Evolutionary conservation across 495 filamentous ascomycete genomes (phyloP), one percentile per base, ranked within the genome.

Genomic region (Hypoxylon fragiforme): DNA sequence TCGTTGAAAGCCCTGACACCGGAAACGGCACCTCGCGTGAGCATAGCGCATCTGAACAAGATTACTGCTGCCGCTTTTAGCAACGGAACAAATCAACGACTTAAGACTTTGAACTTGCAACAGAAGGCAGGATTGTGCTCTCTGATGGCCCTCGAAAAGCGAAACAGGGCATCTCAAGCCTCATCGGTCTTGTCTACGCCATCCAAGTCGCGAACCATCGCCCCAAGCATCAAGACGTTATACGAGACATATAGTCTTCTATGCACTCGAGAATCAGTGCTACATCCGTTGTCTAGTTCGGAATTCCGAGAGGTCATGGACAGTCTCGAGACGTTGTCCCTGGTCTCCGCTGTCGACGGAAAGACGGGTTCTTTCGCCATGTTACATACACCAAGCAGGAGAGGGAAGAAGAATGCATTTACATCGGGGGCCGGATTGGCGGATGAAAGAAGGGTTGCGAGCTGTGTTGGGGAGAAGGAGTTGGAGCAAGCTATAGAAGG

Each of bases 281-380:
- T 99, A 0, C 90, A 96, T 58, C 88, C 94, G 5, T 76, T 99
- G 2, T 91, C 88, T 2, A 82, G 78, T 20, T 92, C 88, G 1
- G 94, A 99, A 68, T 97, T 99, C 67, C 81, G 91, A 38, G 95
- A 97, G 68, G 91, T 99, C 2, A 74, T 98, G n/a, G 83, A 85
- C 7, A 91, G 87, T 39, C 72, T 98, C 21, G 94, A 97, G 70
- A 90, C 90, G 0, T 70, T 95, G 57, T 88, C 88, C 0, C 70
- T 97, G 11, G 79, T 95, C 11, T 81, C 84, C n/a, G 84, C 85
- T 24, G 89, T 91, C 24, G 88, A 89, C 50, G 84, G 84, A 34
- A 82, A 85, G 50, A 85, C 79, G 26, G 85, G 85, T 15, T 84
- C 81, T 38, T 82, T 83, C 38, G 70, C 80, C 15, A 73, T 71